Evolutionary conservation across 176 grass and related monocot species (phyloP).

Genomic region (Olyra latifolia): DNA sequence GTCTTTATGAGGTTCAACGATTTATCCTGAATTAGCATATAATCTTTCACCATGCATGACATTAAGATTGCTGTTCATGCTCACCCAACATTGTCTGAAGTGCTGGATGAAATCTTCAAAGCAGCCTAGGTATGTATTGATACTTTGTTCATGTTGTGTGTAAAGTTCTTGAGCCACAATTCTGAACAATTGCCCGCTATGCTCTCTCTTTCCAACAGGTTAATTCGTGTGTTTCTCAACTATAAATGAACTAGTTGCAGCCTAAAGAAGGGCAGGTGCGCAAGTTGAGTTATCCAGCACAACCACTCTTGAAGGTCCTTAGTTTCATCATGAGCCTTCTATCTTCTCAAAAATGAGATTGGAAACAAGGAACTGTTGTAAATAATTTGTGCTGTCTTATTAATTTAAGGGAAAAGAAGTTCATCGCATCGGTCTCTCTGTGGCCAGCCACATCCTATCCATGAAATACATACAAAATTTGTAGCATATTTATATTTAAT

Average conservation of each 20-base stretch:
- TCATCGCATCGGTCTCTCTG: not conserved
- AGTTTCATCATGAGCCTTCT: slow-evolving; percentile 41
- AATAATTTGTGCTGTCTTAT: not conserved
- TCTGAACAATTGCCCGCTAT: slow-evolving; percentile 40
- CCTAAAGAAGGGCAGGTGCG: slow-evolving; percentile 32
- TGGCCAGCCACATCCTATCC: not conserved
- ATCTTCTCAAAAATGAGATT: slow-evolving; percentile 8
- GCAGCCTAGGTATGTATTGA: slow-evolving; percentile 63
- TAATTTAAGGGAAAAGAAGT: not conserved
- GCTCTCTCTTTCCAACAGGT: slow-evolving; percentile 60
- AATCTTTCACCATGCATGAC: slow-evolving; percentile 44
- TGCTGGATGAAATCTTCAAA: slow-evolving; percentile 93
- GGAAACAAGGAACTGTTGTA: not conserved
- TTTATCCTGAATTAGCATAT: slow-evolving; percentile 4
- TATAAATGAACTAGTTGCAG: slow-evolving; percentile 91
- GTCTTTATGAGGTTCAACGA: not conserved
- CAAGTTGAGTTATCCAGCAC: slow-evolving; percentile 33
- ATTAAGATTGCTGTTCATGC: slow-evolving; percentile 82
- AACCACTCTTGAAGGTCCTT: slow-evolving; percentile 55
- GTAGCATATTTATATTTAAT: not conserved
- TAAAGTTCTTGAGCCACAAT: not conserved
- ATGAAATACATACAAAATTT: slow-evolving; percentile 22
- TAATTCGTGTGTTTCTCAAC: slow-evolving; percentile 62
- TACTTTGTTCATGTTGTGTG: not conserved
- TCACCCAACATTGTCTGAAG: slow-evolving; percentile 89